Evolutionary conservation across 352 stramenopile genomes (phyloP), one percentile per base, ranked within the genome.

Genomic region (Globisporangium cystogenes): DNA sequence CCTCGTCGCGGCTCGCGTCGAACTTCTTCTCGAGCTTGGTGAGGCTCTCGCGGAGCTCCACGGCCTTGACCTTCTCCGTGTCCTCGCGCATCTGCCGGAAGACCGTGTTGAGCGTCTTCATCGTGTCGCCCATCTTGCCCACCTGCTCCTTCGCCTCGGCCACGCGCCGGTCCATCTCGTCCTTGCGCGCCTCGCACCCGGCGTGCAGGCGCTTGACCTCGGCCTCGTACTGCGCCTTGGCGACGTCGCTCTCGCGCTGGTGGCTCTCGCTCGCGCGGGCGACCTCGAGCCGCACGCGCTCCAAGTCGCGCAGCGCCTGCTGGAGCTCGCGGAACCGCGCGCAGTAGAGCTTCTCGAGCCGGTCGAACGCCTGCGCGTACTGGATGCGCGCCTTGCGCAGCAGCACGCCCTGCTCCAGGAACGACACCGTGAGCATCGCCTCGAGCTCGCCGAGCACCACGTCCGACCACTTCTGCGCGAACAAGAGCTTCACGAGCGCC

Each of bases 21-120:
- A 72, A 75, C 54, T 86, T 85, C 18, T 86, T 79, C 51, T 95
- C 76, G 0, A 97, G 65, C 43, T 76, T 89, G 27, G 55, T 50
- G 57, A 78, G 91, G 48, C 76, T 85, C 41, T 96, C 86, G 12
- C 80, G 76, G 10, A 97, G 68, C 42, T 98, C 91, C 2, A 93
- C 69, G 2, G 86, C 89, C 26, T 92, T 93, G 23, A 96, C 74
- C 26, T 90, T 90, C 35, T 96, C 86, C 0, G 74, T 92, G 47
- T 98, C 87, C 41, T 91, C 74, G 14, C 95, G 90, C 87, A 98
- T 98, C 37, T 97, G 88, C 2, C 82, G 68, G 51, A 98, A 98
- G 27, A 98, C 95, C 2, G 79, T 93, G 62, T 97, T 97, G 0
- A 98, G 71, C 16, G 89, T 93, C 48, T 92, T 93, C 67, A 98